Percentiles rank a stretch among this genome's conserved stretches.
phyloP scores from a whole-genome alignment of 163 green algal genomes.

The Coccomyxa subellipsoidea region DNA sequence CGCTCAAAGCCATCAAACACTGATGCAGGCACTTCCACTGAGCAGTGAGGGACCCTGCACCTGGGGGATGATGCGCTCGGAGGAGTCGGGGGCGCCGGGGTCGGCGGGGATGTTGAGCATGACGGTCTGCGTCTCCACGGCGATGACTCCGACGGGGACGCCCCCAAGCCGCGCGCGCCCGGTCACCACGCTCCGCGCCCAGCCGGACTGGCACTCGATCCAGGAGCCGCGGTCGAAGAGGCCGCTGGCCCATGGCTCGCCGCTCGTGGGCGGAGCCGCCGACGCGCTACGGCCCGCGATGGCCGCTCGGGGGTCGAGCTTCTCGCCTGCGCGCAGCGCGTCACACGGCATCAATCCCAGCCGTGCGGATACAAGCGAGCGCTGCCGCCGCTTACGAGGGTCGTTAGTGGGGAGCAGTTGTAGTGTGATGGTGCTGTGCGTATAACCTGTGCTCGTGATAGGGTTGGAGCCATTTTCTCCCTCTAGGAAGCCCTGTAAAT shows the following conservation, averaged over 20 bases:
- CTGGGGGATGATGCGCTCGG: slow-evolving; percentile 80
- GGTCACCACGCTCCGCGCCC: slow-evolving; percentile 81
- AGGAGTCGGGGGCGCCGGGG: slow-evolving; percentile 78
- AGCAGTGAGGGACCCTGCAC: no score
- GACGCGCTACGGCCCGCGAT: slow-evolving; percentile 57
- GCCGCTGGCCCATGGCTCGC: slow-evolving; percentile 57
- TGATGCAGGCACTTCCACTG: no score
- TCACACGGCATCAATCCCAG: no score
- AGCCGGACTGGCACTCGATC: slow-evolving; percentile 79
- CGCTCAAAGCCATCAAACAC: no score
- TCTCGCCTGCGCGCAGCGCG: slow-evolving; percentile 49
- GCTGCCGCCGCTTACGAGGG: no score
- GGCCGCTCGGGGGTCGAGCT: slow-evolving; percentile 78
- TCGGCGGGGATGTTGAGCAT: slow-evolving; percentile 87
- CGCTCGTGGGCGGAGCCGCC: not conserved
- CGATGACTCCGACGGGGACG: slow-evolving; percentile 89
- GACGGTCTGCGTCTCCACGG: slow-evolving; percentile 85
- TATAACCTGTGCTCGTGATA: no score
- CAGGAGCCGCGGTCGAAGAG: slow-evolving; percentile 95
- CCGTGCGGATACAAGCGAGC: no score
- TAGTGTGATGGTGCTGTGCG: no score
- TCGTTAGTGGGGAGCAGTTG: no score
- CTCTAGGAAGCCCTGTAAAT: no score
- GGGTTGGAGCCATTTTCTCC: no score
- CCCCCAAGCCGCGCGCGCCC: slow-evolving; percentile 91